These are phyloP conservation scores for Fusarium drepaniforme DNA, from an alignment of 2,329 filamentous ascomycete genomes.

Conservation along the genomic window DNA sequence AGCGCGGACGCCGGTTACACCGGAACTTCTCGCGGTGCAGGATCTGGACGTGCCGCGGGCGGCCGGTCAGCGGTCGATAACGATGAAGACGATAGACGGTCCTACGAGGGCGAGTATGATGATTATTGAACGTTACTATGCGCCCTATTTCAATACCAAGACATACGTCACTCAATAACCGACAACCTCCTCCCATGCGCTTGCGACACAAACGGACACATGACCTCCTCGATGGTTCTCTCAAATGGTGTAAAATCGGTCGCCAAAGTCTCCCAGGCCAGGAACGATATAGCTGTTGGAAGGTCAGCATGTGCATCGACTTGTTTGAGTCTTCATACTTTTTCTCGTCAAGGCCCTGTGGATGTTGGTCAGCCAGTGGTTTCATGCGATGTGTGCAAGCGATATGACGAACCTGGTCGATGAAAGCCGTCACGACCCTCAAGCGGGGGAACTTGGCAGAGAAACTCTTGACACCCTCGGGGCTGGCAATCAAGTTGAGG, in stretches of 20 bases:
- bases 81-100: constrained; percentile 64
- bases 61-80: constrained; percentile 50
- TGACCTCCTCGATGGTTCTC: constrained; percentile 24
- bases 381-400: constrained; percentile 5
- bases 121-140: constrained; percentile 60
- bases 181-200: constrained; percentile 23
- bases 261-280: constrained; percentile 94
- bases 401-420: constrained; percentile 75
- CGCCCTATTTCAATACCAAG: constrained; percentile 36
- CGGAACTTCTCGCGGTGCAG: constrained; percentile 43
- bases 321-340: constrained; percentile 71
- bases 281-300: constrained; percentile 88
- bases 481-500: constrained; percentile 97
- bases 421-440: constrained; percentile 93
- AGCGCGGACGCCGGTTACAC: constrained; percentile 46
- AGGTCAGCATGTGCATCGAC: constrained; percentile 50
- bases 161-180: constrained; percentile 27
- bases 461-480: constrained; percentile 90
- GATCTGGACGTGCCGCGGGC: constrained; percentile 37
- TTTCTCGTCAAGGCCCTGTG: constrained; percentile 89
- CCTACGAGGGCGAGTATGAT: constrained; percentile 67
- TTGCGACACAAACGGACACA: constrained; percentile 21
- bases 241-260: constrained; percentile 93
- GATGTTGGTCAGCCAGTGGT: constrained; percentile 32
- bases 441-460: constrained; percentile 89